Evolutionary conservation across 192 early-diverging fungal genomes (phyloP), one percentile per base, ranked within the genome.

Genomic region (Dispira parvispora): DNA sequence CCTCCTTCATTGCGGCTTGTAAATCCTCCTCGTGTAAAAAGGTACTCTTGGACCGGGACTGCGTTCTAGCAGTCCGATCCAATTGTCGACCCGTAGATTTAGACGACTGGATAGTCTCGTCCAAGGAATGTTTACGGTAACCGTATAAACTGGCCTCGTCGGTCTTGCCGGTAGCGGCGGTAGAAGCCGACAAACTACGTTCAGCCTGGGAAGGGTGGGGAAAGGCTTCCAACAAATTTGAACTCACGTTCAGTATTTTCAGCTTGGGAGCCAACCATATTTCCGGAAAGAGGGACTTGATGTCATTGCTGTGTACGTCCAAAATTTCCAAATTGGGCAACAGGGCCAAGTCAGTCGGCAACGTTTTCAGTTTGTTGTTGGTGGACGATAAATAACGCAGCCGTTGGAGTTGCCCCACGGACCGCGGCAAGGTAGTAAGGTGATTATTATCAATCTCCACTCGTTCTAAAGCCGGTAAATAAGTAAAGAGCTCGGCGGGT

Each of bases 201-300:
- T 61, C 58, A 6, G 43, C 43, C 58, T 61, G 58, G 43, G 58
- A 61, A 3, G 89, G 89, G 45, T 83, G 78, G 21, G 89, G 90
- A 74, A 94, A 92, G 32, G 72, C 69, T 64, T 86, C 88, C 10
- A 94, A 71, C 45, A 88, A 64, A 60, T 94, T 94, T 20, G 87
- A 90, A 1, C 83, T 88, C 27, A 79, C 78, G 57, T 92, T 94
- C n/a, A 94, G 70, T 12, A 72, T 64, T 43, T 70, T 69, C 21
- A 94, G 77, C 21, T 74, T 78, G 47, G 76, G 68, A 68, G 88
- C 88, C 44, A 77, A 64, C 89, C 89, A 91, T 18, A 91, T 85
- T 63, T 88, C 85, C 13, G 78, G 76, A 0, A 86, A 87, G 11
- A 91, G 68, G 46, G 83, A 70, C 52, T 78, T 78, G 38, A 91